Percentiles rank a stretch among this genome's conserved stretches.
phyloP scores from a whole-genome alignment of 148 eudicot genomes.

The Chenopodium berlandieri region DNA sequence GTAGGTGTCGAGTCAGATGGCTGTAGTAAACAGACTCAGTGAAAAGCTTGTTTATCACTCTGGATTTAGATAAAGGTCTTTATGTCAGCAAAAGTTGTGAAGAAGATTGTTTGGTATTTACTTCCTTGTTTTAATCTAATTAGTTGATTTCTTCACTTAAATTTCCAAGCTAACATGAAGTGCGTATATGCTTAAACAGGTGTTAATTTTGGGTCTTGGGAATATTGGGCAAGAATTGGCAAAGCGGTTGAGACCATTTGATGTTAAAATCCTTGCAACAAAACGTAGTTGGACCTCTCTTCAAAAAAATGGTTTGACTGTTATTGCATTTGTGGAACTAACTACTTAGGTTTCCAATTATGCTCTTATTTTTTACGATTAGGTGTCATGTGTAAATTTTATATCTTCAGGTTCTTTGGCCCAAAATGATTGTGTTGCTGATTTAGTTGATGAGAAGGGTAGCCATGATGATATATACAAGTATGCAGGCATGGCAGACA shows the following conservation, averaged over 20 bases:
- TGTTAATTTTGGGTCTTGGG: slow-evolving; percentile 88
- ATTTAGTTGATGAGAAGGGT: slow-evolving; percentile 87
- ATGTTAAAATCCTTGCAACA: slow-evolving; percentile 82
- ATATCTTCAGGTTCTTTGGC: slow-evolving; percentile 26
- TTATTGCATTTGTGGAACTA: not conserved
- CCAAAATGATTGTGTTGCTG: slow-evolving; percentile 32
- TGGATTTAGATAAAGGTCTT: not conserved
- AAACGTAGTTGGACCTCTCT: slow-evolving; percentile 74
- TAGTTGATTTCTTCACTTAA: not conserved
- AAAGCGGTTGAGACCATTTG: slow-evolving; percentile 87
- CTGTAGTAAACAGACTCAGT: not conserved
- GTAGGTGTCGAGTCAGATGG: not conserved
- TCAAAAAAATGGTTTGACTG: slow-evolving; percentile 37
- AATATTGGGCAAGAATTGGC: slow-evolving; percentile 83
- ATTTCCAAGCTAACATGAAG: not conserved
- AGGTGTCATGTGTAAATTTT: slow-evolving; percentile 6
- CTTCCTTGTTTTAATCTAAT: not conserved
- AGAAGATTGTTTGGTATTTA: not conserved
- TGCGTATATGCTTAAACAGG: slow-evolving; percentile 38
- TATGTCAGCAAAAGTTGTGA: not conserved
- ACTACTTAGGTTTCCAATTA: not conserved
- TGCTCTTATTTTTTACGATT: not conserved
- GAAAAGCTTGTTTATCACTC: not conserved
- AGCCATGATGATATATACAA: slow-evolving; percentile 59
- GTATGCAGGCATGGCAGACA: slow-evolving; percentile 81